phyloP scores from a whole-genome alignment of 768 basidiomycete genomes.

The Rhodocollybia butyracea region DNA sequence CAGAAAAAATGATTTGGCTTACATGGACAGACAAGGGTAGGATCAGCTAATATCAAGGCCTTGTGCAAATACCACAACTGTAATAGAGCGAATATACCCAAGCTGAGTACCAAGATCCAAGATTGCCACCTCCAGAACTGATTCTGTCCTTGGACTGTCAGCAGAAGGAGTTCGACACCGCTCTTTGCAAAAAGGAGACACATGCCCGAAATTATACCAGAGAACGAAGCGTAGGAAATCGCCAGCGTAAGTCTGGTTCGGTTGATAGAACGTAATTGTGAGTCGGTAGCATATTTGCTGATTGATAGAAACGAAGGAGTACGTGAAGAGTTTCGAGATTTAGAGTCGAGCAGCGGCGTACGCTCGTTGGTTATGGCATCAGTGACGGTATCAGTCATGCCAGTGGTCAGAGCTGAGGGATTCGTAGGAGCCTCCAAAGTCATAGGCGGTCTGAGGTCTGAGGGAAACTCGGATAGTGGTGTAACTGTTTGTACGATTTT shows the following conservation, averaged over 20 bases:
- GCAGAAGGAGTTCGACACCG: constrained; percentile 81
- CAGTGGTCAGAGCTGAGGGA: constrained; percentile 36
- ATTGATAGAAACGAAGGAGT: constrained; percentile 21
- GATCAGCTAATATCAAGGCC: constrained; percentile 75
- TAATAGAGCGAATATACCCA: constrained; percentile 71
- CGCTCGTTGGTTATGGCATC: constrained; percentile 43
- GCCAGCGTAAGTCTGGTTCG: constrained; percentile 65
- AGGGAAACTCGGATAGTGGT: constrained; percentile 18
- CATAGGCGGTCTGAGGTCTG: constrained; percentile 30
- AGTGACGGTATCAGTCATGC: constrained; percentile 25
- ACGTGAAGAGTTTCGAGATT: constrained; percentile 28
- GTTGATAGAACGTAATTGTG: constrained; percentile 25
- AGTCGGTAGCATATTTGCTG: constrained; percentile 13
- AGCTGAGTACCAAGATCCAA: constrained; percentile 74
- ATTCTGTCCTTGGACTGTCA: constrained; percentile 72
- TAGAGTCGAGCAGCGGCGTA: constrained; percentile 53
- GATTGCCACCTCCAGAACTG: constrained; percentile 84
- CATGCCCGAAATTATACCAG: constrained; percentile 88
- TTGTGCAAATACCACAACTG: constrained; percentile 87
- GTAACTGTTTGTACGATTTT: constrained; percentile 21
- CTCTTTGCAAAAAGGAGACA: constrained; percentile 93
- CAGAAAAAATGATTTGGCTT: constrained; percentile 26
- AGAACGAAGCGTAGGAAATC: constrained; percentile 82
- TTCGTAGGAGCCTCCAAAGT: constrained; percentile 32
- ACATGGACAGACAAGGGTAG: constrained; percentile 85